phyloP scores from a whole-genome alignment of 169 alveolate genomes.

The Sarcocystis neurona region DNA sequence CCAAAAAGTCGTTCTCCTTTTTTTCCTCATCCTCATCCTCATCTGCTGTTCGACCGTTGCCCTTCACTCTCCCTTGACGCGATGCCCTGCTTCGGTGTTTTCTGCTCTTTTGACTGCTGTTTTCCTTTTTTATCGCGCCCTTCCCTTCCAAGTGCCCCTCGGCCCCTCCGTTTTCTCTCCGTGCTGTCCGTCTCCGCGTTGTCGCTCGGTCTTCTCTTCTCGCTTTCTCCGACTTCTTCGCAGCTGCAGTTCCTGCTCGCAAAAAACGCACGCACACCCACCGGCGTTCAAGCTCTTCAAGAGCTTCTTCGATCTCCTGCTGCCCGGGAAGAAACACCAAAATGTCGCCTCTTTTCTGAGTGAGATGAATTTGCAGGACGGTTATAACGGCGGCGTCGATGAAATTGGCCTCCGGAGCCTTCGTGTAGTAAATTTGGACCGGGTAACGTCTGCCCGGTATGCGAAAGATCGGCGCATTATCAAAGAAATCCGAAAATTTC shows the following conservation, averaged over 20 bases:
- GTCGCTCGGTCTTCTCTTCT: background rate
- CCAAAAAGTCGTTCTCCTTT: no score
- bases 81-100: no score
- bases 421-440: conserved; percentile 98
- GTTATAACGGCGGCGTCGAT: conserved; percentile 98
- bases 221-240: no score
- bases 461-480: conserved; percentile 74
- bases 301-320: conserved; percentile 82
- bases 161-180: background rate
- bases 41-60: background rate
- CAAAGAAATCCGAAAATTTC: conserved; percentile 96
- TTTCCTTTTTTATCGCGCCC: background rate
- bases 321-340: conserved; percentile 99
- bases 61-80: no score
- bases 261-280: no score
- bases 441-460: conserved; percentile 86
- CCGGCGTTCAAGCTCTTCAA: conserved; percentile 70
- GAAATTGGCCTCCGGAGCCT: conserved; percentile 99
- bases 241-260: no score
- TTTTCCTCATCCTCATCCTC: background rate
- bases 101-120: background rate
- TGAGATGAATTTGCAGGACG: conserved; percentile 97
- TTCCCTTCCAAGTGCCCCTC: background rate
- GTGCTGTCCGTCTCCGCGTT: background rate
- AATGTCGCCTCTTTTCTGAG: conserved; percentile 98